phyloP scores from a whole-genome alignment of 139 green algal genomes.

The Spirogloea muscicola region DNA sequence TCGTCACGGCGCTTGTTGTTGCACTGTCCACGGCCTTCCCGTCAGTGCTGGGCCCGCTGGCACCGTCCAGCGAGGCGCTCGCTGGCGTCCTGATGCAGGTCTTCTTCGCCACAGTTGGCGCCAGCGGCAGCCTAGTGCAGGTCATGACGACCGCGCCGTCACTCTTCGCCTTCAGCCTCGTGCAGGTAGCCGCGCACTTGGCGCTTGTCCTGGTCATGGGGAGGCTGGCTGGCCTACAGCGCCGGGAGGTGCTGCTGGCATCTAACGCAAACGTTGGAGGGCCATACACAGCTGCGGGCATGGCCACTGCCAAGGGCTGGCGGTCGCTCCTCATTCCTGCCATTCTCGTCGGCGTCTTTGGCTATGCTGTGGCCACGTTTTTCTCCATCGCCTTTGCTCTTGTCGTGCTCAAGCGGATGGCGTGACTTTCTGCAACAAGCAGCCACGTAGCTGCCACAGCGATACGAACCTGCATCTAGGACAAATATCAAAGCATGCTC shows the following conservation, averaged over 20 bases:
- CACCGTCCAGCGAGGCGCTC: conserved; percentile 66
- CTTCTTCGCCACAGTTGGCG: conserved; percentile 86
- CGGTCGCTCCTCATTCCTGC: conserved; percentile 65
- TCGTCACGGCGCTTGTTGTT: conserved; percentile 71
- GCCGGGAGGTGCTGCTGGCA: conserved; percentile 70
- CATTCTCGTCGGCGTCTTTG: conserved; percentile 79
- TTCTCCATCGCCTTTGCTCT: conserved; percentile 18
- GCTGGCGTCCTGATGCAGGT: conserved; percentile 79
- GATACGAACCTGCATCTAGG: too few relatives aligned
- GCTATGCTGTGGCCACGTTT: conserved; percentile 65
- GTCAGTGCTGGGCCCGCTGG: conserved; percentile 52
- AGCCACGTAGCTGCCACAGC: too few relatives aligned
- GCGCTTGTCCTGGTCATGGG: conserved; percentile 56
- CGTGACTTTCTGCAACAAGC: too few relatives aligned
- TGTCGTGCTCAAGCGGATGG: conserved; percentile 27
- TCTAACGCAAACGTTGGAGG: conserved; percentile 92
- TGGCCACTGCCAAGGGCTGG: conserved; percentile 87
- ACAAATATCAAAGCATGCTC: too few relatives aligned
- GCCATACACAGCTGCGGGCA: conserved; percentile 80
- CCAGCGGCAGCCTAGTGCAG: conserved; percentile 65
- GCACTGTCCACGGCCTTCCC: conserved; percentile 63
- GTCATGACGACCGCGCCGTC: conserved; percentile 73
- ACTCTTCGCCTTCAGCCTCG: conserved; percentile 77
- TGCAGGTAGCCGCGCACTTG: conserved; percentile 54
- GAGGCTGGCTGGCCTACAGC: conserved; percentile 56